phyloP scores from a whole-genome alignment of 768 basidiomycete genomes.

The Tremella fuciformis region DNA sequence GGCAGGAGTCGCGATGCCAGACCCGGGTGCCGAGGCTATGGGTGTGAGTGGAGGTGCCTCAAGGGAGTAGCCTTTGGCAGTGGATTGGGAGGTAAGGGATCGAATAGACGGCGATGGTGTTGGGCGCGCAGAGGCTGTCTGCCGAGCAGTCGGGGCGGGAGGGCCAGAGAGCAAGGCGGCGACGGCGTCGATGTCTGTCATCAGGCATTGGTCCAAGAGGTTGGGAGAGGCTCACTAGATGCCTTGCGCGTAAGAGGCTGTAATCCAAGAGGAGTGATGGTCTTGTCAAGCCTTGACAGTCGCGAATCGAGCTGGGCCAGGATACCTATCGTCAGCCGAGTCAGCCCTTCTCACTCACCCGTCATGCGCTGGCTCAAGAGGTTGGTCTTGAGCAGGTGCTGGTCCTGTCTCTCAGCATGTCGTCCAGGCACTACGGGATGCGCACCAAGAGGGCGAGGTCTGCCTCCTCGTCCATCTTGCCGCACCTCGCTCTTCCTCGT shows the following conservation, averaged over 20 bases:
- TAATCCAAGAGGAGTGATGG: slow-evolving; percentile 48
- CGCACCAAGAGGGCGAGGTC: slow-evolving; percentile 44
- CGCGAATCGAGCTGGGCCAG: slow-evolving; percentile 46
- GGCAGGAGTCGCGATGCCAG: slow-evolving; percentile 28
- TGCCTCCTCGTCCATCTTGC: slow-evolving; percentile 49
- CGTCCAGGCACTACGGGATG: not conserved
- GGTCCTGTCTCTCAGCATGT: slow-evolving; percentile 30
- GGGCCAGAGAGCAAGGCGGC: not conserved
- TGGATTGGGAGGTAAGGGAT: slow-evolving; percentile 12
- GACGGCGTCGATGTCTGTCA: slow-evolving; percentile 20
- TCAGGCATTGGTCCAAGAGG: slow-evolving; percentile 4
- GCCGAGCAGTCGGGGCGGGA: not conserved
- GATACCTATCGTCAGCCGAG: slow-evolving; percentile 18
- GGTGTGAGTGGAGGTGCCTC: slow-evolving; percentile 25
- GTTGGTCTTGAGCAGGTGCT: slow-evolving; percentile 51
- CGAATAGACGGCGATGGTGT: slow-evolving; percentile 3
- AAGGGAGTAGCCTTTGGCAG: slow-evolving; percentile 28
- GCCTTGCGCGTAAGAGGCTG: slow-evolving; percentile 47
- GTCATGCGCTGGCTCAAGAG: slow-evolving; percentile 49
- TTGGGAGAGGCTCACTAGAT: slow-evolving; percentile 27
- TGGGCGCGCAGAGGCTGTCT: slow-evolving; percentile 4
- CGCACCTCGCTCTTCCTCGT: not conserved
- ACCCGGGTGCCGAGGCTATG: slow-evolving; percentile 20
- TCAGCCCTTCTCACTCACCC: slow-evolving; percentile 17
- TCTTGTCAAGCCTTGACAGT: slow-evolving; percentile 47